Evolutionary conservation across 208 protist genomes (phyloP).

Genomic region (Leishmania amazonensis): DNA sequence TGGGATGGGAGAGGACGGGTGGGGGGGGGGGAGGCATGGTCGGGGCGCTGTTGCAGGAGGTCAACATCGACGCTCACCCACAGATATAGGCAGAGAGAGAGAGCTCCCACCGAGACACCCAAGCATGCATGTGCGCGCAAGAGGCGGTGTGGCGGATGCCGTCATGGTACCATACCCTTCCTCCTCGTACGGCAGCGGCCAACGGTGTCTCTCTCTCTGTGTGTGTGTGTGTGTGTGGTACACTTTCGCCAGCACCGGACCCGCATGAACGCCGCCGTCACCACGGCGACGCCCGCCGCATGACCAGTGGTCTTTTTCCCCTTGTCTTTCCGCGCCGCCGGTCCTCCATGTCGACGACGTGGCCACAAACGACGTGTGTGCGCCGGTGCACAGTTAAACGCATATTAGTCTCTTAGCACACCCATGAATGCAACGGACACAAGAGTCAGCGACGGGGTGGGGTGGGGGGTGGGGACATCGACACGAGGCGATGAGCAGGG

Average conservation of each 20-base stretch:
- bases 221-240: neutral
- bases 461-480: neutral
- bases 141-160: neutral
- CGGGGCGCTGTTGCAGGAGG: neutral
- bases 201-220: neutral
- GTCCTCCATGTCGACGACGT: neutral
- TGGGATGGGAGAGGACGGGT: neutral
- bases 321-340: neutral
- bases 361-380: neutral
- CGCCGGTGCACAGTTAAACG: neutral
- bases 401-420: neutral
- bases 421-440: neutral
- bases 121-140: neutral
- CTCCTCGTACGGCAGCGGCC: neutral
- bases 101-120: neutral
- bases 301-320: neutral
- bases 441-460: neutral
- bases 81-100: slow-evolving; percentile 10
- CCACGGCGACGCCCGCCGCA: neutral
- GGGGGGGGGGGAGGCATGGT: neutral
- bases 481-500: neutral
- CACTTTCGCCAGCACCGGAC: neutral
- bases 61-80: slow-evolving; percentile 4
- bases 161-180: neutral
- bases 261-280: neutral